These are phyloP conservation scores for Cytospora paraplurivora DNA, from an alignment of 2,329 filamentous ascomycete genomes.

Conservation along the genomic window DNA sequence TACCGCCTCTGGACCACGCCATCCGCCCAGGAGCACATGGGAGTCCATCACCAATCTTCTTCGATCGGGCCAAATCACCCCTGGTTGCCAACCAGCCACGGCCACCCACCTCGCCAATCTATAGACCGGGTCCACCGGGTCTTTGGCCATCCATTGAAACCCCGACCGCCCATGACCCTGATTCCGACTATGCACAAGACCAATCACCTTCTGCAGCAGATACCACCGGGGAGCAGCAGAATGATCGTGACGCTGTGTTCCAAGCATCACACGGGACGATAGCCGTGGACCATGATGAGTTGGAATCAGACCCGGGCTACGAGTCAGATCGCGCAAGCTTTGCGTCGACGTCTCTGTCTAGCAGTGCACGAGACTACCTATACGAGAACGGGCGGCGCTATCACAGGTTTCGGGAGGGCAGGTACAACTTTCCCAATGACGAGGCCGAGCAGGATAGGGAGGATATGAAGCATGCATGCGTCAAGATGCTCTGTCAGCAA, in stretches of 20 bases:
- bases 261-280: slow-evolving; percentile 36
- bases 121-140: neutral
- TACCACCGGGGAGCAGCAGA: neutral
- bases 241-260: slow-evolving; percentile 31
- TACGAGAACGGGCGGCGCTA: slow-evolving; percentile 62
- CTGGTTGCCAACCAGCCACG: neutral
- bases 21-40: neutral
- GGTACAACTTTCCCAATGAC: slow-evolving; percentile 62
- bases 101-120: neutral
- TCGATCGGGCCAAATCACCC: slow-evolving; percentile 1
- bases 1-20: slow-evolving; percentile 12
- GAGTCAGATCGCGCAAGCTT: slow-evolving; percentile 35
- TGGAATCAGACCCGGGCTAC: slow-evolving; percentile 37
- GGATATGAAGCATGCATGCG: slow-evolving; percentile 58
- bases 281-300: slow-evolving; percentile 34
- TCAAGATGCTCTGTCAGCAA: slow-evolving; percentile 50
- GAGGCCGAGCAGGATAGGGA: slow-evolving; percentile 61
- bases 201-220: neutral
- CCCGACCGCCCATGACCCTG: neutral
- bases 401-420: slow-evolving; percentile 56
- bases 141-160: neutral
- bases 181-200: neutral
- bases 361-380: slow-evolving; percentile 51
- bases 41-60: slow-evolving; percentile 1
- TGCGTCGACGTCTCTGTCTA: slow-evolving; percentile 39